Evolutionary conservation across 495 filamentous ascomycete genomes (phyloP), one percentile per base, ranked within the genome.

Genomic region (Hypoxylon trugodes): DNA sequence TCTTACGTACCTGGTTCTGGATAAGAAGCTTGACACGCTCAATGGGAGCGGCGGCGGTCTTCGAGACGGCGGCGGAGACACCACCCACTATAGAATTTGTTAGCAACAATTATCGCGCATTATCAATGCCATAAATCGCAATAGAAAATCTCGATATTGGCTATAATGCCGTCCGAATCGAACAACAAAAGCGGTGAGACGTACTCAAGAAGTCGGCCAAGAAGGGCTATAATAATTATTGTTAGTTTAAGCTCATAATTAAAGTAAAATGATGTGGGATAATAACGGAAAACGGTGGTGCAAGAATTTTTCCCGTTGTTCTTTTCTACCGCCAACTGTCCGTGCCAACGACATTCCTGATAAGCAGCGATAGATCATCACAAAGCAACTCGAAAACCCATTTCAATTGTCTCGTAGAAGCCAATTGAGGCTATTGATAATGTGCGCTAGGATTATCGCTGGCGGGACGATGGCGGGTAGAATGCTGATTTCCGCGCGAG

Each of bases 11-110:
- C 90, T 98, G 95, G 86, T 98, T 98, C 87, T 98, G 95, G 86
- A 98, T 96, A 73, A 98, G 91, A 76, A 98, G 95, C 92, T 98
- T 98, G 84, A 98, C 89, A 91, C 95, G 95, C 92, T 98, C 95
- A 74, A 98, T 98, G 82, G 95, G 95, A 83, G 95, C 95, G 79
- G 95, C 95, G 76, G 96, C 96, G 70, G 95, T 98, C 90, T 98
- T 98, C 73, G 95, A 98, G 89, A 98, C 93, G 81, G 95, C 95
- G 76, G 95, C 95, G 74, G 95, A 97, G 68, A 98, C 89, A 96
- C 95, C 95, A 90, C 95, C 95, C 96, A 98, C 92, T 95, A 58
- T 73, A 74, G 65, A 66, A 58, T 61, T 70, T 63, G 57, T 61
- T 30, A 65, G 61, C 30, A 63, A 40, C 8, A 40, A 38, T 57